Evolutionary conservation across 805 yeast species (phyloP), one percentile per base, ranked within the genome.

Genomic region (Candida methanosorbosa): DNA sequence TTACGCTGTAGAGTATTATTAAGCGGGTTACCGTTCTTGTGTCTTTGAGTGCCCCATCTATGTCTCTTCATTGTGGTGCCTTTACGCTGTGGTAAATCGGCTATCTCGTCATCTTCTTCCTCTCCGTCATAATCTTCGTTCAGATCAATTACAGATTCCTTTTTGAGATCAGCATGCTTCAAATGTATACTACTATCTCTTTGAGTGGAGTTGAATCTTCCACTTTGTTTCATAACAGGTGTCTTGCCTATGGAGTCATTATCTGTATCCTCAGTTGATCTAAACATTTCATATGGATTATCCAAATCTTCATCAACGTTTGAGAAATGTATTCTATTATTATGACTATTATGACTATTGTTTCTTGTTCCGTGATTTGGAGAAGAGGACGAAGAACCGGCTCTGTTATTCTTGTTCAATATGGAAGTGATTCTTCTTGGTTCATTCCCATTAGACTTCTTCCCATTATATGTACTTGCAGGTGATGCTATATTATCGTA

Each of bases 31-130:
- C 94, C 94, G 41, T 75, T 70, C 38, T 75, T 74, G 48, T 76
- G 73, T 45, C 95, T 70, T 44, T 81, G 85, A 4, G 97, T 88
- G 38, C 96, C 96, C 95, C 94, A 85, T 59, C 95, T 69, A 45
- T 79, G 72, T 48, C 94, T 70, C 44, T 80, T 76, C 75, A 82
- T 81, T 4, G 68, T 61, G 0, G 81, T 65, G 13, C 63, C 68
- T 23, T 63, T 56, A 29, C 75, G 41, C 13, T 44, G 36, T 3
- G 59, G 52, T 7, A 41, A 37, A 7, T 48, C 51, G 2, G 39
- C 28, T 5, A 30, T 48, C 35, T 50, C 60, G 22, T 51, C 53
- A 17, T 38, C 50, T 15, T 39, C 52, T 12, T 36, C 29, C 12
- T 40, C 45, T 14, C 33, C 42, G 16, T 39, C 45, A n/a, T n/a